Evolutionary conservation across 2,329 filamentous ascomycete species (phyloP).

Genomic region (Cladosporium sp.): DNA sequence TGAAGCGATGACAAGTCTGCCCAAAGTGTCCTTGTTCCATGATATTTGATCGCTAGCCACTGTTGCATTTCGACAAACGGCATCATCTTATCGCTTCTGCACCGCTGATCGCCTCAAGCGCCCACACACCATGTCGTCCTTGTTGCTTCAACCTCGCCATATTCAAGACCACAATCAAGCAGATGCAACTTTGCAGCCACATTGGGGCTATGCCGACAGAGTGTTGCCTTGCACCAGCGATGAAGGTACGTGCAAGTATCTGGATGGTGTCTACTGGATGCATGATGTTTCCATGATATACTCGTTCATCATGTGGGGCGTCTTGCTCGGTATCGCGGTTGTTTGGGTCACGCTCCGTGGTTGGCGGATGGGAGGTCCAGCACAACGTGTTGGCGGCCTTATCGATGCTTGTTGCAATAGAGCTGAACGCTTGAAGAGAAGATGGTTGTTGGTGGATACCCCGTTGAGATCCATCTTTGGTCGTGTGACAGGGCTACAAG

Average conservation of each 20-base stretch:
- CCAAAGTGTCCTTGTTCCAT: too few relatives aligned
- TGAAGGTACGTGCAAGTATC: slow-evolving; percentile 53
- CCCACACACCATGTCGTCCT: too few relatives aligned
- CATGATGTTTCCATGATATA: slow-evolving; percentile 54
- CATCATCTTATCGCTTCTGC: too few relatives aligned
- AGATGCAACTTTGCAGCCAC: too few relatives aligned
- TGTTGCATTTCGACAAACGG: too few relatives aligned
- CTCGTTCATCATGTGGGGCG: slow-evolving; percentile 53
- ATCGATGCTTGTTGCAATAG: slow-evolving; percentile 15
- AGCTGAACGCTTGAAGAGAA: slow-evolving; percentile 31
- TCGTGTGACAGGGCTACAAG: slow-evolving; percentile 62
- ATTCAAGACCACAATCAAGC: too few relatives aligned
- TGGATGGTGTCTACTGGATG: slow-evolving; percentile 50
- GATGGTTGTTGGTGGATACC: slow-evolving; percentile 58
- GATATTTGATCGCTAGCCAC: too few relatives aligned
- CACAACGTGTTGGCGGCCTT: slow-evolving; percentile 14
- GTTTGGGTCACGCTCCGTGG: slow-evolving; percentile 37
- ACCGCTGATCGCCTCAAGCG: too few relatives aligned
- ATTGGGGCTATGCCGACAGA: slow-evolving; percentile 55
- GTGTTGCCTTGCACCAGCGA: slow-evolving; percentile 55
- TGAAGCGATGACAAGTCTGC: too few relatives aligned
- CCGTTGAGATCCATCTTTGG: slow-evolving; percentile 56
- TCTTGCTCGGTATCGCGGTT: slow-evolving; percentile 45
- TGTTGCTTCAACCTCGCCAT: too few relatives aligned
- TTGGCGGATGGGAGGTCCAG: slow-evolving; percentile 16